These are phyloP conservation scores for Talaromyces islandicus DNA, from an alignment of 2,329 filamentous ascomycete genomes.

Conservation along the genomic window DNA sequence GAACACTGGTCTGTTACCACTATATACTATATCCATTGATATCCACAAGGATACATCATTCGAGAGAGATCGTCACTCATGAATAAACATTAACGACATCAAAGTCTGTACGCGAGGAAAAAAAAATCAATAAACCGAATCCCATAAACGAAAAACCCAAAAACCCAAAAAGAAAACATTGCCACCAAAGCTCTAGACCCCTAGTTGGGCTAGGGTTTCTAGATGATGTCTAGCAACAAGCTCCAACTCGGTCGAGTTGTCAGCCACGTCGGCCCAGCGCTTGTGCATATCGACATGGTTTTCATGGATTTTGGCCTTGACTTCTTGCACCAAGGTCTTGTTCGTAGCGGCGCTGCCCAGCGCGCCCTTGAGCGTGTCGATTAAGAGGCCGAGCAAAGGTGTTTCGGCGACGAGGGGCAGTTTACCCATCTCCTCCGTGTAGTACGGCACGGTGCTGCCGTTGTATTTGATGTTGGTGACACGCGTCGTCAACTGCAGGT, in stretches of 20 bases:
- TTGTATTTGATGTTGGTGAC: constrained; percentile 24
- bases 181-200: background rate
- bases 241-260: constrained; percentile 7
- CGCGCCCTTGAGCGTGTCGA: constrained; percentile 19
- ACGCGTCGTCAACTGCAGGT: constrained; percentile 21
- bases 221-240: constrained; percentile 4
- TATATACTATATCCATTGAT: background rate
- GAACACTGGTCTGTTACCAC: background rate
- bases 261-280: background rate
- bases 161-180: background rate
- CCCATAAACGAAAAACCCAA: background rate
- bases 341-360: constrained; percentile 1
- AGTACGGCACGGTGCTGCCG: constrained; percentile 27
- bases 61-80: background rate
- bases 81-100: background rate
- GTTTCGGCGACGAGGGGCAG: constrained; percentile 25
- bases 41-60: background rate
- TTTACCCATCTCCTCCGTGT: constrained; percentile 26
- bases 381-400: constrained; percentile 19
- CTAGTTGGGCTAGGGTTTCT: background rate
- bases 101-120: background rate
- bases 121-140: background rate
- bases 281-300: background rate
- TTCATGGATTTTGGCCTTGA: background rate
- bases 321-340: background rate